Evolutionary conservation across 2,329 filamentous ascomycete genomes (phyloP).

Genomic region (Nannizzia gypsea): DNA sequence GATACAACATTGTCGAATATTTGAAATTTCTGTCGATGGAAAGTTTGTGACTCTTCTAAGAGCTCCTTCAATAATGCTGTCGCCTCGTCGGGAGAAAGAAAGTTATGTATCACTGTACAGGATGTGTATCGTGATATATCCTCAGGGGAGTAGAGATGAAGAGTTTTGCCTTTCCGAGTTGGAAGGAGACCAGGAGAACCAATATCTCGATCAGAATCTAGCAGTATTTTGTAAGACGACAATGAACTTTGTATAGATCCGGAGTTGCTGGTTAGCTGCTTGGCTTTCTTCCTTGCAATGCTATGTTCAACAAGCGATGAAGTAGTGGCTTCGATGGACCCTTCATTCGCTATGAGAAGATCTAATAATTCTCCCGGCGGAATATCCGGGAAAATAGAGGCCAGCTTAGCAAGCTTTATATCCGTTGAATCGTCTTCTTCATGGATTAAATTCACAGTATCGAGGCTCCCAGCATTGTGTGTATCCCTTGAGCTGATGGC

Average conservation of each 20-base stretch:
- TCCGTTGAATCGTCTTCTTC: conserved; percentile 68
- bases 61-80: conserved; percentile 65
- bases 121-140: conserved; percentile 77
- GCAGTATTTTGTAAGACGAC: conserved; percentile 26
- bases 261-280: conserved; percentile 27
- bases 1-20: conserved; percentile 79
- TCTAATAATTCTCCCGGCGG: conserved; percentile 63
- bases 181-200: conserved; percentile 33
- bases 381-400: conserved; percentile 58
- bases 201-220: conserved; percentile 12
- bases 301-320: conserved; percentile 38
- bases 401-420: conserved; percentile 71
- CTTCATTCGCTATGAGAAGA: conserved; percentile 62
- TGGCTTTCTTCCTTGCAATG: conserved; percentile 18
- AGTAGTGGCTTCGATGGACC: conserved; percentile 57
- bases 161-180: conserved; percentile 65
- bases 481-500: not conserved
- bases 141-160: conserved; percentile 69
- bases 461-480: too few species aligned
- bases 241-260: conserved; percentile 54
- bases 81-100: conserved; percentile 60
- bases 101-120: conserved; percentile 86
- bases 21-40: conserved; percentile 62
- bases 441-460: not conserved
- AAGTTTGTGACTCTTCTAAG: conserved; percentile 58